Conservation (phyloP, 2,329 filamentous ascomycete genomes). For the Elsinoe fawcettii region DNA sequence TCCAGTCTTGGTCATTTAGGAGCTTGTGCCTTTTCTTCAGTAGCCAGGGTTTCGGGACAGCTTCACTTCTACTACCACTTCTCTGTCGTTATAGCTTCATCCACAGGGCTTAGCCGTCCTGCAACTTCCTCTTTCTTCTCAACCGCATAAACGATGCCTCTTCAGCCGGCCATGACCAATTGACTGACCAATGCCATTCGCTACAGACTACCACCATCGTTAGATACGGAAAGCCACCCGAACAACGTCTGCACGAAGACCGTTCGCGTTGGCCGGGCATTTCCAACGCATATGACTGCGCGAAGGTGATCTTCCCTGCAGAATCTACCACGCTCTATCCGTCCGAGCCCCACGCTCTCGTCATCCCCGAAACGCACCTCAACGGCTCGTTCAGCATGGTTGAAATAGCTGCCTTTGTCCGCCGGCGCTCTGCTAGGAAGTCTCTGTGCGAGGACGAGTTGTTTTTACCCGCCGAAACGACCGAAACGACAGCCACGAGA, state of each 20-base stretch:
- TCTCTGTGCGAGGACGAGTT: conserved; percentile 7
- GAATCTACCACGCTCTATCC: background rate
- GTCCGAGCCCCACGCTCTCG: background rate
- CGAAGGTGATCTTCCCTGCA: conserved; percentile 1
- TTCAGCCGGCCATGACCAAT: background rate
- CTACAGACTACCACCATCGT: conserved; percentile 3
- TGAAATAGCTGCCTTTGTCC: conserved; percentile 15
- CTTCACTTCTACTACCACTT: background rate
- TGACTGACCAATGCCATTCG: conserved; percentile 12
- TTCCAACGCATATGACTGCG: conserved; percentile 11
- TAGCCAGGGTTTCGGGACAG: background rate
- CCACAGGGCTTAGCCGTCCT: background rate
- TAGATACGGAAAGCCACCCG: conserved; percentile 11
- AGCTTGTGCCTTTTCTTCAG: conserved; percentile 8
- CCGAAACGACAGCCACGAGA: conserved; percentile 13
- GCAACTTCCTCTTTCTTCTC: background rate
- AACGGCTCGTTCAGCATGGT: conserved; percentile 14
- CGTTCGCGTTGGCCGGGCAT: conserved; percentile 14
- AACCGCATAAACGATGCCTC: background rate
- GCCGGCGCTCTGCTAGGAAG: conserved; percentile 11
- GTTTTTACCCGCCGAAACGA: conserved; percentile 5
- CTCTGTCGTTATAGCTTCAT: conserved; percentile 1
- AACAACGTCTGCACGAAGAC: conserved; percentile 6
- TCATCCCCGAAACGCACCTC: background rate
- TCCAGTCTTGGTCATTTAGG: background rate